These are phyloP conservation scores for Leucogyrophana mollusca DNA, from an alignment of 768 basidiomycete genomes.

Conservation along the genomic window DNA sequence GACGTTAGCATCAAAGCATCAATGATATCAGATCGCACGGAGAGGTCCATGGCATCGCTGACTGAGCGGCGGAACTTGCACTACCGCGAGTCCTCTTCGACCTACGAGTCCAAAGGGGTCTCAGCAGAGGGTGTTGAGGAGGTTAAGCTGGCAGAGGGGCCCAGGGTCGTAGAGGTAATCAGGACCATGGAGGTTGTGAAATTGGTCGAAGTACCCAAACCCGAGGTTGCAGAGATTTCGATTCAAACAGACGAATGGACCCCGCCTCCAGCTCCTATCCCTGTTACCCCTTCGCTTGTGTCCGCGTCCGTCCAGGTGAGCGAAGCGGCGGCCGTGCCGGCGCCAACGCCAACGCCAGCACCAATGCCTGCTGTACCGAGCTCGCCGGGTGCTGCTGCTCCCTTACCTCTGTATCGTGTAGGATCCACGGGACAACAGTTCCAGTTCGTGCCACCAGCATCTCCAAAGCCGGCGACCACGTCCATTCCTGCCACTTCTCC, in stretches of 20 bases:
- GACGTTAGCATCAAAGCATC: slow-evolving; percentile 80
- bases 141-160: slow-evolving; percentile 10
- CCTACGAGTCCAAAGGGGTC: slow-evolving; percentile 53
- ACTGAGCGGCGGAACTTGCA: slow-evolving; percentile 10
- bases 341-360: slow-evolving; percentile 28
- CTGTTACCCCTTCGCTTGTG: slow-evolving; percentile 29
- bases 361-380: slow-evolving; percentile 11
- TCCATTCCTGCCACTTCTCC: slow-evolving; percentile 25
- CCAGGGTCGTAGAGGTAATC: slow-evolving; percentile 23
- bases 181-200: slow-evolving; percentile 30
- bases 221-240: slow-evolving; percentile 70
- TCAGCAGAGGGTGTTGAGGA: slow-evolving; percentile 30
- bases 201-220: slow-evolving; percentile 43
- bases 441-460: slow-evolving; percentile 54
- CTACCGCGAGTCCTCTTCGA: slow-evolving; percentile 19
- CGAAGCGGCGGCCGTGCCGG: slow-evolving; percentile 16
- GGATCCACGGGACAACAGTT: slow-evolving; percentile 60
- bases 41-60: slow-evolving; percentile 22
- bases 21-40: slow-evolving; percentile 34
- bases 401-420: slow-evolving; percentile 53
- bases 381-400: slow-evolving; percentile 22
- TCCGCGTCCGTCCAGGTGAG: slow-evolving; percentile 23
- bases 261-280: slow-evolving; percentile 38
- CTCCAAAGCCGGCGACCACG: slow-evolving; percentile 31
- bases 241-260: slow-evolving; percentile 80